Base-by-base conservation (phyloP, 176 grass and related monocot species). In the Areca catechu region DNA sequence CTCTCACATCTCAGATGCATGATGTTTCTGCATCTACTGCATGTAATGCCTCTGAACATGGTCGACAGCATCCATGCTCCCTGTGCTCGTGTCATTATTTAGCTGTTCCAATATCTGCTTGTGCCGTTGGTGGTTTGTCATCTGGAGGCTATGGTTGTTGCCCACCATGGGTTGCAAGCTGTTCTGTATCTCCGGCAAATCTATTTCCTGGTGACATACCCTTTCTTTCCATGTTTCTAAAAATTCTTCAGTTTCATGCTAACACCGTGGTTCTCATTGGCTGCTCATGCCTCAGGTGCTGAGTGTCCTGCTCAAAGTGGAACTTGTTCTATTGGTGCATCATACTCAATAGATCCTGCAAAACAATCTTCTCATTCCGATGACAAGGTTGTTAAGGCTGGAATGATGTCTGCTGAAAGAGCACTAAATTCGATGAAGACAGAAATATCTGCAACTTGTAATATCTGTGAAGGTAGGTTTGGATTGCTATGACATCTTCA, bases 401-500 rank as follows among this genome's bases (percentile, higher is more conserved):
- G 80, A 49, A 80, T 73, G 76, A 78, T 77, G 61, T 54, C 66
- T 29, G 74, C 60, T 73, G 81, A 95, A 85, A 72, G 55, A 66
- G 67, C 71, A 56, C 50, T 90, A 57, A 79, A 74, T 76, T 76
- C 80, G 43, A 52, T 82, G 78, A 79, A 61, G 64, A 73, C 34
- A 64, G 60, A 68, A 69, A 72, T 85, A 12, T 57, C 81, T 51
- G 66, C 62, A 65, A 15, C 54, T 16, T 14, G 55, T 37, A 61
- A n/a, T 20, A 20, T 22, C 18, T 74, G 56, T 71, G 74, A 74
- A 79, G 63, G 86, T 85, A 73, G 23, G 67, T 25, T 25, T 25
- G 24, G 24, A 25, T 25, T 25, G 24, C 24, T 25, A 25, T 25
- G 24, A 25, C 3, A 25, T 3, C 24, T 25, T 25, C 24, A 25